Base-by-base conservation (phyloP, 148 eudicot species). In the Oxyria digyna region DNA sequence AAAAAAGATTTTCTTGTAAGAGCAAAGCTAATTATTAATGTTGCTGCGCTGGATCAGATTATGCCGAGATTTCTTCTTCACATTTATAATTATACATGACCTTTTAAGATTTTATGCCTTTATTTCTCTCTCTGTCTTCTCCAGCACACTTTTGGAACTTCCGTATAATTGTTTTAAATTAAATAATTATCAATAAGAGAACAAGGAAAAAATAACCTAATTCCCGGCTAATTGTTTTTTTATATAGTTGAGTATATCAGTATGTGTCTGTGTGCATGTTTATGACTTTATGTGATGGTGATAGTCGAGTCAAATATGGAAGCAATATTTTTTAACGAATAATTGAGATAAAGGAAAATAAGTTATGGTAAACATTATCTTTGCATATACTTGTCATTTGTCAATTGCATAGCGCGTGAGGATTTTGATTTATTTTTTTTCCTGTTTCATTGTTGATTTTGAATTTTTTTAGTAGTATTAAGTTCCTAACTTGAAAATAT, bases 101-200 rank as follows among this genome's bases (percentile, higher is more conserved):
- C 18, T 59, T n/a, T 59, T 59, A 59, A 29, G 65, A 59, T 59
- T 59, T 59, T 59, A 59, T 59, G 65, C 65, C 65, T 71, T 74
- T 67, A 37, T 69, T 71, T 62, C 69, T 42, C 66, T 40, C 69
- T 59, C 27, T 50, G 50, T 20, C 29, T 4, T 69, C 48, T 73
- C n/a, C 18, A 26, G 70, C 69, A 11, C 46, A 42, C 52, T 66
- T 69, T 54, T 70, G 33, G 68, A 55, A 77, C 72, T 71, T 78
- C 75, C 74, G 63, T 65, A 54, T 71, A 40, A 67, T 70, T 6
- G 9, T 20, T 46, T 43, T 43, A 14, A 13, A 43, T 0, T 43
- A 64, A 49, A 17, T 2, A 23, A 14, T 14, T 52, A 23, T 52
- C 62, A 23, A 8, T 18, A 7, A 49, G n/a, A 49, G 4, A 24